Base-by-base conservation (phyloP, 148 eudicot genomes). In the Silene uniflora region DNA sequence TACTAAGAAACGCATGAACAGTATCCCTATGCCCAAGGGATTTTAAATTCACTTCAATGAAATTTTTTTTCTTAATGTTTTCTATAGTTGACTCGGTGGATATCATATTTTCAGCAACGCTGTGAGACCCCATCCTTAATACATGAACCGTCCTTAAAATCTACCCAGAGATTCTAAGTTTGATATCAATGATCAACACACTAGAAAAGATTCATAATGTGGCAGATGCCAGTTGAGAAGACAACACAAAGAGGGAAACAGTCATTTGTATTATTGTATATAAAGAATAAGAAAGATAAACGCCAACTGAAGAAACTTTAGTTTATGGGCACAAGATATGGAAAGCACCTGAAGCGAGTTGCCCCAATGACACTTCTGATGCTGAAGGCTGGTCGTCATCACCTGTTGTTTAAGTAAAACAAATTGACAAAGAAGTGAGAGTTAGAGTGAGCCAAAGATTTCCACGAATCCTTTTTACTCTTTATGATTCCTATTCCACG, bases 351-450 rank as follows among this genome's bases (percentile, higher is more conserved):
- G 62, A 81, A 81, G 58, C 32, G 52, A 81, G 69, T 47, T 79
- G 71, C 74, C 75, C 76, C 1, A 67, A 44, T 55, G 61, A 44
- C 55, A 83, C 84, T 59, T 85, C 83, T 66, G 79, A 68, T 54
- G 71, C 79, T 32, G 89, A 75, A 71, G 85, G 79, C 46, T 73
- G 77, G 77, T 79, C 75, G 77, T 79, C 75, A 63, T 89, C 97
- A 78, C 93, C 97, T 91, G 82, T 79, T 44, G 42, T 46, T 65
- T 19, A 78, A 77, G 44, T 12, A 42, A 14, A 52, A 74, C 65
- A 71, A 24, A 24, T 54, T 14, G 44, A 79, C 39, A 65, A 18
- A 19, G 47, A 62, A 22, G 42, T 8, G 29, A 54, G 47, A 56
- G 21, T 10, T 16, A 49, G 49, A 16, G 73, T 17, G 8, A 24